Conservation (phyloP, 306 rosid genomes). For the Trifolium repens region DNA sequence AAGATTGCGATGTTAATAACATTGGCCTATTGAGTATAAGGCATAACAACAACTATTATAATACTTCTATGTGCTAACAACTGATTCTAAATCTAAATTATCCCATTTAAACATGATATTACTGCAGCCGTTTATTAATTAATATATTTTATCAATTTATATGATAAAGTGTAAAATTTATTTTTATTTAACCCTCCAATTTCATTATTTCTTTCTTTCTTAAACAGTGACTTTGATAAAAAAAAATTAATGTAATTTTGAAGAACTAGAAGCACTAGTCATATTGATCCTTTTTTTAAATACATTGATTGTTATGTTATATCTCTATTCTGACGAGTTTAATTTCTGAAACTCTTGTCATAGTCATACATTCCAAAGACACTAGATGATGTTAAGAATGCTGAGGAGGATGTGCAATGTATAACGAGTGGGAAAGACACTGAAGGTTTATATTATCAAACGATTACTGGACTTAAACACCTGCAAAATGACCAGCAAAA, state of each 20-base stretch:
- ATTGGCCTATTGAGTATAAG: neutral
- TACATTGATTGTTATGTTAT: slow-evolving; percentile 10
- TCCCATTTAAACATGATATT: neutral
- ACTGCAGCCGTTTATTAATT: neutral
- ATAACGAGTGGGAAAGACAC: slow-evolving; percentile 80
- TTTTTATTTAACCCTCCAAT: neutral
- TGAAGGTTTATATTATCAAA: slow-evolving; percentile 66
- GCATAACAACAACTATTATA: neutral
- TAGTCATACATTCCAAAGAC: slow-evolving; percentile 86
- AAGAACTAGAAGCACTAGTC: neutral
- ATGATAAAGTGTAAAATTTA: no score
- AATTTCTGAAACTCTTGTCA: slow-evolving; percentile 16
- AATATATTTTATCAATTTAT: no score
- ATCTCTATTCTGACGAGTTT: slow-evolving; percentile 1
- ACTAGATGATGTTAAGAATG: slow-evolving; percentile 73
- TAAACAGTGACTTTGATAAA: neutral
- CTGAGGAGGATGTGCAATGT: slow-evolving; percentile 69
- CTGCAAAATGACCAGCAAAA: slow-evolving; percentile 37
- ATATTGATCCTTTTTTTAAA: neutral
- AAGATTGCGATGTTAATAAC: no score
- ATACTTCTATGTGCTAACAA: neutral
- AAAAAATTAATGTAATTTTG: neutral
- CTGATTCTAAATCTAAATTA: neutral
- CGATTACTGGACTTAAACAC: slow-evolving; percentile 78
- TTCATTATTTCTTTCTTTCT: neutral